phyloP scores from a whole-genome alignment of 257 asterid genomes.

The Gentiana dahurica region DNA sequence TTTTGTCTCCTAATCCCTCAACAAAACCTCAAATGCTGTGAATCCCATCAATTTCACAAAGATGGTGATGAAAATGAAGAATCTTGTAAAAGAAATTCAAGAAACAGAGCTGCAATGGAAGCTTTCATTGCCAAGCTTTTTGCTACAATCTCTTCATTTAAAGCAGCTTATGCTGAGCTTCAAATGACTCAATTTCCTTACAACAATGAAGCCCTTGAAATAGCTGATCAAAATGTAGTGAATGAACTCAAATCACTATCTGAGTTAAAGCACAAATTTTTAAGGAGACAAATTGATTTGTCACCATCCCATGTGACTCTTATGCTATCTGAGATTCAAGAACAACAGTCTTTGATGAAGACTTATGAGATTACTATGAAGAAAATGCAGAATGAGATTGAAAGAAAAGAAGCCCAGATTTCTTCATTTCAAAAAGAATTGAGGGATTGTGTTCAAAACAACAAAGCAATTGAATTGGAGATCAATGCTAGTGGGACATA shows the following conservation, averaged over 20 bases:
- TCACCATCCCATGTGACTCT: conserved; percentile 90
- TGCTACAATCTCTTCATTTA: conserved; percentile 70
- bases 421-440: conserved; percentile 19
- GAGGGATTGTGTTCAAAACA: conserved; percentile 20
- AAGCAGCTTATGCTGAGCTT: conserved; percentile 94
- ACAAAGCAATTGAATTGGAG: conserved; percentile 51
- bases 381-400: conserved; percentile 79
- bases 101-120: conserved; percentile 59
- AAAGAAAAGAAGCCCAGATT: conserved; percentile 28
- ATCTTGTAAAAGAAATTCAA: conserved; percentile 34
- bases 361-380: conserved; percentile 91
- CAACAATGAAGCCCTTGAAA: conserved; percentile 51
- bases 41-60: conserved; percentile 44
- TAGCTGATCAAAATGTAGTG: conserved; percentile 86
- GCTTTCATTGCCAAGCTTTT: conserved; percentile 89
- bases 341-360: conserved; percentile 89
- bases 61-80: conserved; percentile 32
- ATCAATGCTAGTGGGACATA: conserved; percentile 70
- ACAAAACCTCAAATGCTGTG: conserved; percentile 80
- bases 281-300: conserved; percentile 61
- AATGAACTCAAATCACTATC: conserved; percentile 67
- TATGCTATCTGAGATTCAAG: conserved; percentile 91
- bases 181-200: conserved; percentile 98
- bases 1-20: conserved; percentile 72
- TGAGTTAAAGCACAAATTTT: conserved; percentile 52